phyloP scores from a whole-genome alignment of 75 land plant genomes.

The Azolla pinnata region DNA sequence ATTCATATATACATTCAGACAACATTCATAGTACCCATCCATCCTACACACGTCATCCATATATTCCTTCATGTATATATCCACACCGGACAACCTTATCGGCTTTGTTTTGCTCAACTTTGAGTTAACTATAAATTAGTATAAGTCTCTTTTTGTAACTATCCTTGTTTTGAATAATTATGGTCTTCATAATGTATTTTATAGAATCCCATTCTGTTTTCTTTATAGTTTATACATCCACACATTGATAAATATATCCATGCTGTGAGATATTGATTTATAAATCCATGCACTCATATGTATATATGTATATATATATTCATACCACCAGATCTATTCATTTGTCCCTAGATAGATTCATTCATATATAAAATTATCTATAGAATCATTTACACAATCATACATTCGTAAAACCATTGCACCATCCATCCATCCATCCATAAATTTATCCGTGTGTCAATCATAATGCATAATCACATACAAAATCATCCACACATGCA shows the following conservation, averaged over 20 bases:
- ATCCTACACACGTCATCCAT: no score
- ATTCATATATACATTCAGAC: neutral
- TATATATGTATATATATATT: conserved; percentile 2
- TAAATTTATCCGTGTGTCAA: neutral
- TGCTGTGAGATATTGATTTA: no score
- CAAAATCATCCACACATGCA: neutral
- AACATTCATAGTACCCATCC: no score
- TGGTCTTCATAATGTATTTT: no score
- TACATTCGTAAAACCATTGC: neutral
- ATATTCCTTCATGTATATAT: no score
- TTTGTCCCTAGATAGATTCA: neutral
- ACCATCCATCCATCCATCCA: neutral
- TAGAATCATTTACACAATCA: neutral
- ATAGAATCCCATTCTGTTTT: no score
- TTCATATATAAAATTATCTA: neutral
- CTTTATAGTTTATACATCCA: no score
- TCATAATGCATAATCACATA: neutral
- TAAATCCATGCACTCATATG: neutral
- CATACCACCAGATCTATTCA: neutral
- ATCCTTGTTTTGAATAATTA: no score
- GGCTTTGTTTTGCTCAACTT: no score
- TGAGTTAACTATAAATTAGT: no score
- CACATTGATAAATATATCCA: neutral
- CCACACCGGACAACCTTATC: no score
- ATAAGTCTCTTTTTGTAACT: no score